Evolutionary conservation across 1,139 yeast species (phyloP), one percentile per base, ranked within the genome.

Genomic region (Saccharomyces hybrid): DNA sequence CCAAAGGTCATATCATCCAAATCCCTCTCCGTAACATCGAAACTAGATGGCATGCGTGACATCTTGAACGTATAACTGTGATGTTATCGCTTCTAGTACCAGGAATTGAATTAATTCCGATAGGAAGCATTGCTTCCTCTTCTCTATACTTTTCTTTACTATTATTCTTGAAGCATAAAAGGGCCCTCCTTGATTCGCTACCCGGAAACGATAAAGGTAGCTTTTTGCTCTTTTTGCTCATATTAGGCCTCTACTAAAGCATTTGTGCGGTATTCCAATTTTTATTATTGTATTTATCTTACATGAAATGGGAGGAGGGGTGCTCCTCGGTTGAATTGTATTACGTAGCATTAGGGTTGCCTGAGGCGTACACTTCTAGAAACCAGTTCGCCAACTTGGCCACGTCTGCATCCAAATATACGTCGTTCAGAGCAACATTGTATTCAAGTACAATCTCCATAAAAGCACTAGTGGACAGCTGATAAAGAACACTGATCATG

Each of bases 331-430:
- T 16, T 38, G 25, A 20, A 38, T 38, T 38, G 25, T 8, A 38
- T 38, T 38, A 38, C 20, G 20, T 38, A 38, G 44, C 44, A 9
- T 25, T 11, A 25, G 44, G 7, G 6, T 16, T 46, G 20, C 41
- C 38, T 6, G 49, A 9, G 34, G 59, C 56, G 54, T 64, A 65
- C 59, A 62, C 79, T 61, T 84, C 89, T 53, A 84, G 76, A 23
- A 85, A 85, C 83, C 88, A 81, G 63, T 83, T 83, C 27, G 89
- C 88, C 60, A 85, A 73, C 59, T 80, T 81, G 61, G 81, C 82
- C 11, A 85, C 85, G 54, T 81, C 80, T 6, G 84, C 80, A 55
- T 80, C 77, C 51, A 85, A 72, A 38, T 81, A 76, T 59, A 85
- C 77, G 61, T 84, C 90, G 64, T 83, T 83, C 59, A 85, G 71